Evolutionary conservation across 73 alveolate genomes (phyloP).

Genomic region (Diophrys sp.): DNA sequence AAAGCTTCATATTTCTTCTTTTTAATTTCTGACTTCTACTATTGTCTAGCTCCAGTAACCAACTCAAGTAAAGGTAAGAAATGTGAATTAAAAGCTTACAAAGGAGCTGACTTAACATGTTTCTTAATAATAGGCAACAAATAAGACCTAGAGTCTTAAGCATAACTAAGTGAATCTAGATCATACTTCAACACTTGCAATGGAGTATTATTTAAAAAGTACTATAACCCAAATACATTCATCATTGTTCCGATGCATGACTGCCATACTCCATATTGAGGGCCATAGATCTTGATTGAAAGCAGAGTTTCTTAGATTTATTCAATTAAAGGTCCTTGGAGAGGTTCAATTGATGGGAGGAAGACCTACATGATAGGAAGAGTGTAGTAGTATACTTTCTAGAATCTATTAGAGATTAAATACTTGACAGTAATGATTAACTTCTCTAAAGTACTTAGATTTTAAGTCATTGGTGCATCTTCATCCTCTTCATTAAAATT

Average conservation of each 20-base stretch:
- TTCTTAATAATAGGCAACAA: slow-evolving; percentile 17
- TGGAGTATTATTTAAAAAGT: slow-evolving; percentile 37
- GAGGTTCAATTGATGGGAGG: not conserved
- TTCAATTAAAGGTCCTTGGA: slow-evolving; percentile 17
- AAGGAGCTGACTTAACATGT: slow-evolving; percentile 9
- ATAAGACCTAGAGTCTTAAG: slow-evolving; percentile 36
- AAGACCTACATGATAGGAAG: slow-evolving; percentile 14
- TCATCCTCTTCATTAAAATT: not conserved
- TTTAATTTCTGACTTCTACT: not conserved
- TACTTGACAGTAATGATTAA: not conserved
- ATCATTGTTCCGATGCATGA: slow-evolving; percentile 38
- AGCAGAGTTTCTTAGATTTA: slow-evolving; percentile 1
- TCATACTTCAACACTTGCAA: slow-evolving; percentile 11
- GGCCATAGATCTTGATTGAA: not conserved
- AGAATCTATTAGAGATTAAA: slow-evolving; percentile 22
- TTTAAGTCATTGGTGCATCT: not conserved
- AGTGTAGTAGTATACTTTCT: slow-evolving; percentile 11
- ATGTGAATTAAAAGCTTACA: slow-evolving; percentile 22
- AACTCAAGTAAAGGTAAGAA: slow-evolving; percentile 29
- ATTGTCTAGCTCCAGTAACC: not conserved
- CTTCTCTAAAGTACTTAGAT: not conserved
- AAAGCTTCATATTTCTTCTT: slow-evolving; percentile 25
- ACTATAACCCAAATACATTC: slow-evolving; percentile 27
- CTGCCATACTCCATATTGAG: slow-evolving; percentile 16
- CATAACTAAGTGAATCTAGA: slow-evolving; percentile 23